Conservation (phyloP, 805 yeast species). For the Starmerella apicola region DNA sequence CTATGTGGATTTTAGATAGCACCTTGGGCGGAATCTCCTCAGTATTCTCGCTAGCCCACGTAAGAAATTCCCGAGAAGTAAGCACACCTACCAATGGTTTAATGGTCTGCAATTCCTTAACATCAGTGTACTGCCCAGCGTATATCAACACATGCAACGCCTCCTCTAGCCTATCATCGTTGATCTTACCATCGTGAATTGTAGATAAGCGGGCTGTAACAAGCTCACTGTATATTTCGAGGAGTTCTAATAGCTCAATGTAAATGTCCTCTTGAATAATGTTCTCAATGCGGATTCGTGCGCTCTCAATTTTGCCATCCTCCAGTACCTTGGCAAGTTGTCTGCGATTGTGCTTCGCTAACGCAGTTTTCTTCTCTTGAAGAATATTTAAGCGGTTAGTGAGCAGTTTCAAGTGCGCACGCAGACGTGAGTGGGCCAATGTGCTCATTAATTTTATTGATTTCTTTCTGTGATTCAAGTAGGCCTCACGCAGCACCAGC, state of each 20-base stretch:
- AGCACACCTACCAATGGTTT: slow-evolving; percentile 50
- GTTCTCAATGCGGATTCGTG: slow-evolving; percentile 71
- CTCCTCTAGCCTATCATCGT: slow-evolving; percentile 40
- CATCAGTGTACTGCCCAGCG: slow-evolving; percentile 60
- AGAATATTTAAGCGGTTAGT: slow-evolving; percentile 55
- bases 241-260: slow-evolving; percentile 61
- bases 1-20: slow-evolving; percentile 45
- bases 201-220: slow-evolving; percentile 61
- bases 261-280: slow-evolving; percentile 71
- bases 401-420: slow-evolving; percentile 39
- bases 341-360: slow-evolving; percentile 63
- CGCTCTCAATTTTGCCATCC: slow-evolving; percentile 67
- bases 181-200: slow-evolving; percentile 28
- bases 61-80: slow-evolving; percentile 57
- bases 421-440: slow-evolving; percentile 13
- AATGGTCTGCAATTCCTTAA: slow-evolving; percentile 53
- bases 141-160: slow-evolving; percentile 60
- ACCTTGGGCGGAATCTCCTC: slow-evolving; percentile 57
- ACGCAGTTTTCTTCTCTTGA: slow-evolving; percentile 62
- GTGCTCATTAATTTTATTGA: too few species aligned
- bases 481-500: background rate
- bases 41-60: slow-evolving; percentile 41
- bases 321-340: slow-evolving; percentile 56
- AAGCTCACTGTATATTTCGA: slow-evolving; percentile 75
- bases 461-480: too few species aligned